These are phyloP conservation scores for Wickerhamomyces sydowiorum DNA, from an alignment of 805 yeast genomes.

Conservation along the genomic window DNA sequence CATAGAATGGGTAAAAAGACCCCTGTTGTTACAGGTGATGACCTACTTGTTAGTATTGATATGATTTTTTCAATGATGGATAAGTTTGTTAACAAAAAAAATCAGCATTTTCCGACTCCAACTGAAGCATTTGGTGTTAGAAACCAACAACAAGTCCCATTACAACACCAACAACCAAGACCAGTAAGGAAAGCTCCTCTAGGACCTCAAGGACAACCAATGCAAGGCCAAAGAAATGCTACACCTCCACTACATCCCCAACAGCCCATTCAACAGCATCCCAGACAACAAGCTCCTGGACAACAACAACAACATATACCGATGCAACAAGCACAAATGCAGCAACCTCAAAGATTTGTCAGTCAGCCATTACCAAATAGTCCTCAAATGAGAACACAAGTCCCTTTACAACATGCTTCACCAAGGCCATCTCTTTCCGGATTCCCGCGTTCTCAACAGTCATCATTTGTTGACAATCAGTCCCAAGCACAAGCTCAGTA, in stretches of 20 bases:
- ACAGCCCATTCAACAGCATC: background rate
- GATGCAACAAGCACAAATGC: conserved; percentile 2
- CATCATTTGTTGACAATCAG: background rate
- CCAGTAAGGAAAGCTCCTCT: conserved; percentile 1
- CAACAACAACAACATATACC: conserved; percentile 2
- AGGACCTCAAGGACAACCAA: conserved; percentile 2
- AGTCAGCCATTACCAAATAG: background rate
- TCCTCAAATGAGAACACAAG: background rate
- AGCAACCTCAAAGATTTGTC: background rate
- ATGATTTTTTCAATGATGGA: background rate
- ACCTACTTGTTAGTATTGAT: conserved; percentile 15
- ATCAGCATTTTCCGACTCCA: conserved; percentile 24
- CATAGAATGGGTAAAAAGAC: conserved; percentile 13
- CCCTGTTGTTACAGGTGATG: conserved; percentile 14
- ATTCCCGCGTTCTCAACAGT: no score
- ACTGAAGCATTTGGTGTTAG: conserved; percentile 23
- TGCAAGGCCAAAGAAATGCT: background rate
- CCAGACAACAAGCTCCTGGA: background rate
- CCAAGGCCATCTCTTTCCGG: background rate
- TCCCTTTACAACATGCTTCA: background rate
- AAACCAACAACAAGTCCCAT: conserved; percentile 9
- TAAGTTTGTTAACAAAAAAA: background rate
- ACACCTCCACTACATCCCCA: conserved; percentile 5
- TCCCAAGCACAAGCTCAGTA: background rate
- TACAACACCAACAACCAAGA: conserved; percentile 1